Conservation (phyloP, 768 basidiomycete genomes). For the Auriscalpium orientale region DNA sequence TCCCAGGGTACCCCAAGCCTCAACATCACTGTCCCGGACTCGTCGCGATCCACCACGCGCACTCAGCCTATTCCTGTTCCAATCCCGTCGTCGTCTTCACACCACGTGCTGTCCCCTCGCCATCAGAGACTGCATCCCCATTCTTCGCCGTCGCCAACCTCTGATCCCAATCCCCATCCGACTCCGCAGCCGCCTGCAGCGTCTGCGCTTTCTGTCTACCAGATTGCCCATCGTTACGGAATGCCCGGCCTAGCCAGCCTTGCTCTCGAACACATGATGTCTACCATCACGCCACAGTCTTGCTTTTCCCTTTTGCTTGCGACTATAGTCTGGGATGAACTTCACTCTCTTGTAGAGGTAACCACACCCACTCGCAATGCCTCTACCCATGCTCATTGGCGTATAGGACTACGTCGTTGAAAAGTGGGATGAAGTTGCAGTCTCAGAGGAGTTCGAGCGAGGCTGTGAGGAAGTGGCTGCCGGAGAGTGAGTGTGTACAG, state of each 20-base stretch:
- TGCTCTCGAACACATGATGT: slow-evolving; percentile 68
- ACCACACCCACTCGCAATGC: slow-evolving; percentile 17
- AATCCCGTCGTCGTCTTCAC: slow-evolving; percentile 34
- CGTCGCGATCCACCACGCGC: slow-evolving; percentile 18
- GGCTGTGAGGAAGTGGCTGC: slow-evolving; percentile 66
- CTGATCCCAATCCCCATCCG: slow-evolving; percentile 71
- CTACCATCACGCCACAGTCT: slow-evolving; percentile 54
- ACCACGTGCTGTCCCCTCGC: slow-evolving; percentile 44
- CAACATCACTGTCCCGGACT: slow-evolving; percentile 4
- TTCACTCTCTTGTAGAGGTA: slow-evolving; percentile 55
- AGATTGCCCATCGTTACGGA: slow-evolving; percentile 67
- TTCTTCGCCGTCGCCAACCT: slow-evolving; percentile 23
- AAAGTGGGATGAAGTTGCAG: slow-evolving; percentile 66
- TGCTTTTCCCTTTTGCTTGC: slow-evolving; percentile 66
- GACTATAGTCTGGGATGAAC: slow-evolving; percentile 58
- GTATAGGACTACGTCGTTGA: slow-evolving; percentile 65
- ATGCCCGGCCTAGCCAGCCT: slow-evolving; percentile 59
- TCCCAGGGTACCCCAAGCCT: slow-evolving; percentile 1
- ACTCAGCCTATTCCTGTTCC: slow-evolving; percentile 37
- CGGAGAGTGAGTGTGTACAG: slow-evolving; percentile 48
- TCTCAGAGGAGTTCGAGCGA: slow-evolving; percentile 55
- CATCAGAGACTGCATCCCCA: slow-evolving; percentile 31
- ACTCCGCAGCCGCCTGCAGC: slow-evolving; percentile 54
- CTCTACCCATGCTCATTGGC: slow-evolving; percentile 5
- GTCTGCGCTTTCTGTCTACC: slow-evolving; percentile 69